Evolutionary conservation across 2,329 filamentous ascomycete species (phyloP).

Genomic region (Byssothecium circinans): DNA sequence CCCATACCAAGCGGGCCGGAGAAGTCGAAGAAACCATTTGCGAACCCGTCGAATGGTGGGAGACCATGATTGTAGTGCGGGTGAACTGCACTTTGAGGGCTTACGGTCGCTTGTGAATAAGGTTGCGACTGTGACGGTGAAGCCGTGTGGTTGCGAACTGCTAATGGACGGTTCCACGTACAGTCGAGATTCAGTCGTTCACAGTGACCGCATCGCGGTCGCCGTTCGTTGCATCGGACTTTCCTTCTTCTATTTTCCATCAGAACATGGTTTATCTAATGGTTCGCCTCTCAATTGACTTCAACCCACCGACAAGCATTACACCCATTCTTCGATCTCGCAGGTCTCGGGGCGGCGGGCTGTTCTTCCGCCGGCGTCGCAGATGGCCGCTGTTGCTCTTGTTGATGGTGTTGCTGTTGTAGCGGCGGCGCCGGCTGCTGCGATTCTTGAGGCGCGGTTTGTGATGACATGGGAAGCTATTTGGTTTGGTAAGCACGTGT

Average conservation of each 20-base stretch:
- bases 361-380: slow-evolving; percentile 18
- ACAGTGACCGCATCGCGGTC: slow-evolving; percentile 57
- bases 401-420: too few relatives aligned
- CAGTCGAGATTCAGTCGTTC: slow-evolving; percentile 57
- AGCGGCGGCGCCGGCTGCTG: background rate
- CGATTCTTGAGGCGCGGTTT: slow-evolving; percentile 13
- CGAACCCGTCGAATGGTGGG: slow-evolving; percentile 21
- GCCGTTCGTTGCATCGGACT: slow-evolving; percentile 58
- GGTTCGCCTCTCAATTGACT: too few relatives aligned
- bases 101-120: slow-evolving; percentile 19
- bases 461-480: slow-evolving; percentile 10
- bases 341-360: slow-evolving; percentile 23
- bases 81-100: slow-evolving; percentile 14
- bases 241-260: slow-evolving; percentile 51
- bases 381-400: slow-evolving; percentile 11
- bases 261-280: too few relatives aligned
- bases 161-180: slow-evolving; percentile 47
- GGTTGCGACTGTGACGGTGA: slow-evolving; percentile 19
- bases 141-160: slow-evolving; percentile 18
- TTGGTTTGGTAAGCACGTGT: slow-evolving; percentile 1
- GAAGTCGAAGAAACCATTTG: slow-evolving; percentile 29
- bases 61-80: slow-evolving; percentile 15
- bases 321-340: slow-evolving; percentile 36
- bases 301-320: slow-evolving; percentile 31
- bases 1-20: slow-evolving; percentile 30